A percentile compares a stretch with the other conserved stretches of the same genome.
Evolutionary conservation across 2,329 filamentous ascomycete species (phyloP).

Genomic region (Cladobotryum mycophilum): DNA sequence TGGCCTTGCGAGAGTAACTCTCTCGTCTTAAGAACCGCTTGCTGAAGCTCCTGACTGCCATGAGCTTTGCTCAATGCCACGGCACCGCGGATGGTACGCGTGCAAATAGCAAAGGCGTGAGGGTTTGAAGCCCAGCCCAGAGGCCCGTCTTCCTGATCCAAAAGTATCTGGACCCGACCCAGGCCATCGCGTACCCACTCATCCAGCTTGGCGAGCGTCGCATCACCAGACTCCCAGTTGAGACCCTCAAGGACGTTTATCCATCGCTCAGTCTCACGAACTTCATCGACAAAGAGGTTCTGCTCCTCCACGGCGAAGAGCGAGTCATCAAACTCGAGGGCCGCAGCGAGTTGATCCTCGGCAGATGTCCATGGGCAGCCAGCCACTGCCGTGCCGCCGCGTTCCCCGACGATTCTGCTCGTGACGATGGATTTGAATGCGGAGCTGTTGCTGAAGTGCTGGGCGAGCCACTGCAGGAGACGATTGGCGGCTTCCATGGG

Average conservation of each 20-base stretch:
- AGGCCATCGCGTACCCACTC: conserved; percentile 38
- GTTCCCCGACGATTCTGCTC: conserved; percentile 33
- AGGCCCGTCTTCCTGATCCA: conserved; percentile 50
- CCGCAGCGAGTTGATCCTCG: conserved; percentile 34
- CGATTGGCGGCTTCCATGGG: conserved; percentile 41
- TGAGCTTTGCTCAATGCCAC: conserved; percentile 25
- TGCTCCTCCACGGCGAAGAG: conserved; percentile 88
- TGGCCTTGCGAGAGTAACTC: conserved; percentile 6
- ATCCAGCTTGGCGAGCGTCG: conserved; percentile 22
- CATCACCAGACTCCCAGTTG: conserved; percentile 13
- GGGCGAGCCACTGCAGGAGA: conserved; percentile 38
- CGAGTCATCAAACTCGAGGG: conserved; percentile 52
- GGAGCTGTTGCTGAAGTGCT: conserved; percentile 26
- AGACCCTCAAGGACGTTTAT: conserved; percentile 37
- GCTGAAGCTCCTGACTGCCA: conserved; percentile 8
- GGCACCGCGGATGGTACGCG: conserved; percentile 37
- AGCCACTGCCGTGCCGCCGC: conserved; percentile 8
- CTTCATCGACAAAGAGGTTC: conserved; percentile 86
- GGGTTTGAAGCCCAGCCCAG: conserved; percentile 68
- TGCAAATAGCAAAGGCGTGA: conserved; percentile 58
- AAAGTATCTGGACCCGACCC: conserved; percentile 42
- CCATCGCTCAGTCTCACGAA: conserved; percentile 70
- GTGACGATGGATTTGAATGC: conserved; percentile 37
- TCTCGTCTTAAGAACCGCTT: conserved; percentile 8
- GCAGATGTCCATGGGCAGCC: conserved; percentile 22